Evolutionary conservation across 495 filamentous ascomycete species (phyloP).

Genomic region (Trichoderma erinaceum): DNA sequence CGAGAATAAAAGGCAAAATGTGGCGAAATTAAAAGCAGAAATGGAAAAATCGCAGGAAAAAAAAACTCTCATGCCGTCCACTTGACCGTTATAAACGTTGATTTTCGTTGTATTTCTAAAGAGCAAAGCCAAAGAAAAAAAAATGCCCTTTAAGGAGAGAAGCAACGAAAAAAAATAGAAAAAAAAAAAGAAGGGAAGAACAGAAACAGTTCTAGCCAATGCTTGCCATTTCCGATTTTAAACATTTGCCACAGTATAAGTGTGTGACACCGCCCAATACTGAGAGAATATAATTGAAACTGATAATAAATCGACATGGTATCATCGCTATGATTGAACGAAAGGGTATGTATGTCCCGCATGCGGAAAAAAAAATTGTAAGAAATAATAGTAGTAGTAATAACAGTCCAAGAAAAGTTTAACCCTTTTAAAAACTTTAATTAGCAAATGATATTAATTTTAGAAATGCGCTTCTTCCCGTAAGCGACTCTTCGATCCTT

Average conservation of each 20-base stretch:
- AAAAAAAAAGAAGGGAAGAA: background rate
- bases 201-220: background rate
- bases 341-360: conserved; percentile 12
- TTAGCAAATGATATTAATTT: background rate
- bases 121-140: background rate
- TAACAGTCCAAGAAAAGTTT: background rate
- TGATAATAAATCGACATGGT: conserved; percentile 2
- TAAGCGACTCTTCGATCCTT: conserved; percentile 42
- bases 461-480: conserved; percentile 37
- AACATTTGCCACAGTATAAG: background rate
- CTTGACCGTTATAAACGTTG: too few species aligned
- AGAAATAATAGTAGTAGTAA: conserved; percentile 2
- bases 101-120: background rate
- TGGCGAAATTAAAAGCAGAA: background rate
- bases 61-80: too few species aligned
- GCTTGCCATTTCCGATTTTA: background rate
- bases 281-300: background rate
- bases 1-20: background rate
- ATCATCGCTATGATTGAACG: conserved; percentile 14
- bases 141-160: background rate
- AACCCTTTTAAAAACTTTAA: background rate
- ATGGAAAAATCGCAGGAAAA: background rate
- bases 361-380: background rate
- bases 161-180: background rate
- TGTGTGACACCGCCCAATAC: background rate